Evolutionary conservation across 352 stramenopile species (phyloP), one percentile per base, ranked within the genome.

Genomic region (Pythium dissotocum): DNA sequence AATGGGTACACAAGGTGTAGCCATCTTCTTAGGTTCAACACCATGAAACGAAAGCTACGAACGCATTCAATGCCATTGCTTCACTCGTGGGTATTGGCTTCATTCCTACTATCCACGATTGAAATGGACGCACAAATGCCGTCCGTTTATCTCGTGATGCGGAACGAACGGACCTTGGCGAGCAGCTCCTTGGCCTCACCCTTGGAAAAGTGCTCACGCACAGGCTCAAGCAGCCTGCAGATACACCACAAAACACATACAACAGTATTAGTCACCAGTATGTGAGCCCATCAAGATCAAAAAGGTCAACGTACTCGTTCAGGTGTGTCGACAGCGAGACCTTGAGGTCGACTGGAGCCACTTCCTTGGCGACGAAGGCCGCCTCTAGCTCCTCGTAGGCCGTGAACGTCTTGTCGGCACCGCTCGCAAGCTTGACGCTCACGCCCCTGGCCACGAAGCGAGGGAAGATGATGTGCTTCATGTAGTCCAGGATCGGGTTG

Each of bases 401-500:
- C 32, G 78, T 73, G 68, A 99, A 99, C 7, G 83, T 93, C 66
- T 93, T 84, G 44, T 79, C 68, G 51, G 77, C 69, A 55, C 77
- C 83, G 56, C 79, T 70, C 14, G 58, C 76, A 33, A 82, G 69
- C 76, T 84, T 83, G 63, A 91, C 73, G 6, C 64, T 63, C 4
- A 93, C 82, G 40, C 83, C 80, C 56, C 77, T 48, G 24, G 66
- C 56, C 12, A 73, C 75, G 59, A 81, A 94, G 69, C 89, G 84
- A 21, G 85, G 87, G 60, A 98, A 98, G 76, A 99, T 97, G 72
- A 99, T 98, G 81, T 99, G 85, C 75, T 98, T 93, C 79, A 98
- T 93, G 85, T 99, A 99, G 76, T 99, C 97, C 21, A 99, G 79
- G 73, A 98, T 98, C 54, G 97, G 97, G 87, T 99, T 99, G 48